Evolutionary conservation across 345 rosid species (phyloP), one percentile per base, ranked within the genome.

Genomic region (Clarkia xantiana): DNA sequence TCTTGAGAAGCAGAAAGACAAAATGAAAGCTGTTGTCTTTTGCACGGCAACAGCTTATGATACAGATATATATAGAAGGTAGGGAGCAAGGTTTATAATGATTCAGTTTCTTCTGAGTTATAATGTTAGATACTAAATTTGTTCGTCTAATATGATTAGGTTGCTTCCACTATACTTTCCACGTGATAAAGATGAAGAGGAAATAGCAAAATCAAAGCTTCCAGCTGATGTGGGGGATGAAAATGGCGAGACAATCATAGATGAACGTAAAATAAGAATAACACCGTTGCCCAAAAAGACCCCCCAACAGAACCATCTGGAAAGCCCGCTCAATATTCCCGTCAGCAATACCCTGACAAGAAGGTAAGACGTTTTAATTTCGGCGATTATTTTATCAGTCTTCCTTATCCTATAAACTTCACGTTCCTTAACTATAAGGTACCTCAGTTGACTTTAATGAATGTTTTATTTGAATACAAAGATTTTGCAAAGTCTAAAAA

Each of bases 171-270:
- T 91, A 63, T 91, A 91, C 72, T 86, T 91, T 65, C 96, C 98
- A 52, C 94, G 98, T 57, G 96, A 84, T 54, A 80, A 86, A 58
- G 83, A 73, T 51, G 98, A 91, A 64, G 96, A 86, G 76, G 87
- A 78, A 61, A 67, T 78, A 52, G 90, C 96, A 57, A 75, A 78
- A 42, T 76, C 82, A 55, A 91, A 91, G 72, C 98, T 91, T 62
- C 98, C 98, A 42, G 79, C 90, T 58, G 98, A 91, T 69, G 83
- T 82, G 57, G 94, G 98, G 62, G 98, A 91, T 74, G 98, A 91
- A 58, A 91, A 91, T 72, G 98, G 98, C 23, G 98, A 84, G 70
- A 82, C 98, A 11, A 71, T 73, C 55, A 80, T 84, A 57, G 95
- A 84, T 67, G 98, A 91, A 65, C 96, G 98, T 58, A 84, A 84